Evolutionary conservation across 495 filamentous ascomycete species (phyloP).

Genomic region (Aspergillus leporis): DNA sequence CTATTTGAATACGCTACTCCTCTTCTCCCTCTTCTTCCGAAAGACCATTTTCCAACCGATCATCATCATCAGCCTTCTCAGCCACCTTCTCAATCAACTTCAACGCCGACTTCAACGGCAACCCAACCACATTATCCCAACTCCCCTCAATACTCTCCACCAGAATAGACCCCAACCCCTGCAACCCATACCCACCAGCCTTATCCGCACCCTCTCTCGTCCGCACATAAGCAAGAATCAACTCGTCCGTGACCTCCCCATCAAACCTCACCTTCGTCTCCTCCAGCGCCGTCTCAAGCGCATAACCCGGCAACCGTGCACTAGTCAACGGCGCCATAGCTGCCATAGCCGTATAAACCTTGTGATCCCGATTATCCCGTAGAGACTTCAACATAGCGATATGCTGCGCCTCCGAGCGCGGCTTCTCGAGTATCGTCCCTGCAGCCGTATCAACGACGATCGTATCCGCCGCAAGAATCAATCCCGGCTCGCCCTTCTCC

Average conservation of each 20-base stretch:
- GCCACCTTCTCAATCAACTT: slow-evolving; percentile 84
- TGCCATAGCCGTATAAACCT: slow-evolving; percentile 80
- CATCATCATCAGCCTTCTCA: slow-evolving; percentile 55
- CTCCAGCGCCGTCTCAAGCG: slow-evolving; percentile 75
- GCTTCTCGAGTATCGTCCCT: slow-evolving; percentile 87
- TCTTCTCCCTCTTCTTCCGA: slow-evolving; percentile 25
- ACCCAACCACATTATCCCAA: slow-evolving; percentile 94
- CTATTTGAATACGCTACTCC: slow-evolving; percentile 11
- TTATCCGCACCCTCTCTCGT: slow-evolving; percentile 95
- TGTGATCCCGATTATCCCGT: slow-evolving; percentile 71
- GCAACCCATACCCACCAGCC: slow-evolving; percentile 93
- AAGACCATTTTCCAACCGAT: slow-evolving; percentile 39
- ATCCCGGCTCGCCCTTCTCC: slow-evolving; percentile 66
- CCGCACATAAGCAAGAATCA: slow-evolving; percentile 82
- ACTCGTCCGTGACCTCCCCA: slow-evolving; percentile 70
- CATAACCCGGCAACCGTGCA: slow-evolving; percentile 79
- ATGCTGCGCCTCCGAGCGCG: slow-evolving; percentile 75
- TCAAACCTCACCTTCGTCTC: slow-evolving; percentile 86
- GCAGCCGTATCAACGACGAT: slow-evolving; percentile 66
- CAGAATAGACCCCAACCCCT: slow-evolving; percentile 81
- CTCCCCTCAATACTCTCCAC: slow-evolving; percentile 86
- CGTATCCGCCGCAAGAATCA: slow-evolving; percentile 92
- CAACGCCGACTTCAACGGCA: slow-evolving; percentile 80
- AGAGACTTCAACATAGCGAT: slow-evolving; percentile 76
- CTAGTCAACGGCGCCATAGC: slow-evolving; percentile 77